phyloP scores from a whole-genome alignment of 306 rosid species.

The Corylus americana region DNA sequence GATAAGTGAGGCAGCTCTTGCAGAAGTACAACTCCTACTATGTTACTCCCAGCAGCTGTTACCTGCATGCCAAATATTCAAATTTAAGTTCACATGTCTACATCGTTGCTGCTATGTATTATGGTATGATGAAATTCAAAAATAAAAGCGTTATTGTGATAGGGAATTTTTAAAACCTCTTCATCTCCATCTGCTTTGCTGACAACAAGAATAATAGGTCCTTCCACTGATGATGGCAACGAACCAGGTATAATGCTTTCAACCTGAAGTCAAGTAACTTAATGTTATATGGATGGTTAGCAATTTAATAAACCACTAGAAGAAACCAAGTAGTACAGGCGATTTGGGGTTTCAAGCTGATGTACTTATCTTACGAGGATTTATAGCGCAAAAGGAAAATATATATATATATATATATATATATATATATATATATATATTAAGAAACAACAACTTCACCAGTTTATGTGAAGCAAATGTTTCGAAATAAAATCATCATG shows the following conservation, averaged over 20 bases:
- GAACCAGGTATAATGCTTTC: constrained; percentile 86
- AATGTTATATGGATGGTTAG: constrained; percentile 17
- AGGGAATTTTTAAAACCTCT: constrained; percentile 59
- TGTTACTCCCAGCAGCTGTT: constrained; percentile 86
- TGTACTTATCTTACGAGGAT: background rate
- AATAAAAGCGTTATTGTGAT: constrained; percentile 2
- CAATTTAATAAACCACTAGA: background rate
- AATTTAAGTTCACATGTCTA: constrained; percentile 24
- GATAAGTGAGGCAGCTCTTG: constrained; percentile 99
- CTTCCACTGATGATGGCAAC: constrained; percentile 66
- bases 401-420: background rate
- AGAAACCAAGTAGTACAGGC: background rate
- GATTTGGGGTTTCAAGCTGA: background rate
- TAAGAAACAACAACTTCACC: background rate
- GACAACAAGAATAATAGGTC: constrained; percentile 77
- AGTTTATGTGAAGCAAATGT: background rate
- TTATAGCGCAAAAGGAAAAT: background rate
- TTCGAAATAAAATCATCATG: background rate
- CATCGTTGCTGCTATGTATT: background rate
- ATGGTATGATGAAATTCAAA: background rate
- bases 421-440: background rate
- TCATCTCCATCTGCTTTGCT: constrained; percentile 95
- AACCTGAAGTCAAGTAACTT: constrained; percentile 56
- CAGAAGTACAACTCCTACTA: constrained; percentile 79
- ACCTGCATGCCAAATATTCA: constrained; percentile 74